Percentiles rank a stretch among this genome's conserved stretches.
phyloP scores from a whole-genome alignment of 2,329 filamentous ascomycete species.

The Chaetothyriales sp. region DNA sequence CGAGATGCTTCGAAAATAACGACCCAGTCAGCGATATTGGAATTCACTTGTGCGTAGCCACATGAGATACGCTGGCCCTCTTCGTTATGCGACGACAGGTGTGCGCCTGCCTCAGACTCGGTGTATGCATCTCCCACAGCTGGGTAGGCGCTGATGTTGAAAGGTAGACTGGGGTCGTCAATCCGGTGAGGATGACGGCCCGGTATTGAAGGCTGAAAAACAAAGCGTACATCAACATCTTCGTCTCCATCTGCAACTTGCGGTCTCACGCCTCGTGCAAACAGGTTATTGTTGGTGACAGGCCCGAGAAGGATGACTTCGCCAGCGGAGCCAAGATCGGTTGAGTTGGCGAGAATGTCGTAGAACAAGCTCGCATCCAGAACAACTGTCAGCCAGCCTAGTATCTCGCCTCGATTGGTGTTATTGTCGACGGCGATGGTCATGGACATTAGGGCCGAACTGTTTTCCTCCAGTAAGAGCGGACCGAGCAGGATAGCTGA shows the following conservation, averaged over 20 bases:
- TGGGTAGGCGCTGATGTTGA: constrained; percentile 46
- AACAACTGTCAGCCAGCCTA: constrained; percentile 70
- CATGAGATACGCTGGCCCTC: constrained; percentile 53
- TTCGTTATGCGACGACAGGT: constrained; percentile 52
- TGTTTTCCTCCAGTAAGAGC: constrained; percentile 56
- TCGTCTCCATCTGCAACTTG: constrained; percentile 1
- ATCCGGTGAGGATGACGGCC: constrained; percentile 8
- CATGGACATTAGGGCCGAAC: constrained; percentile 61
- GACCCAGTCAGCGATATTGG: constrained; percentile 60
- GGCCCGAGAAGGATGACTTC: constrained; percentile 57
- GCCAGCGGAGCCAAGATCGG: constrained; percentile 52
- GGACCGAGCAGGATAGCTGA: constrained; percentile 59
- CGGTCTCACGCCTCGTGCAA: constrained; percentile 22
- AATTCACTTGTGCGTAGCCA: constrained; percentile 57
- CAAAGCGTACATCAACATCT: constrained; percentile 34
- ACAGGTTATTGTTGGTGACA: constrained; percentile 49
- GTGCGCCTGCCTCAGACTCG: constrained; percentile 45
- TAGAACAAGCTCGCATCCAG: constrained; percentile 48
- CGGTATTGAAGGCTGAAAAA: constrained; percentile 43
- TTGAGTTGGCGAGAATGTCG: constrained; percentile 40
- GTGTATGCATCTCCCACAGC: constrained; percentile 42
- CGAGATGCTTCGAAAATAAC: constrained; percentile 62
- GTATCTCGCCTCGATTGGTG: constrained; percentile 43
- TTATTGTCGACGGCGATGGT: constrained; percentile 58
- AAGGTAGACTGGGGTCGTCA: constrained; percentile 32